Evolutionary conservation across 345 rosid genomes (phyloP).

Genomic region (Bretschneidera sinensis): DNA sequence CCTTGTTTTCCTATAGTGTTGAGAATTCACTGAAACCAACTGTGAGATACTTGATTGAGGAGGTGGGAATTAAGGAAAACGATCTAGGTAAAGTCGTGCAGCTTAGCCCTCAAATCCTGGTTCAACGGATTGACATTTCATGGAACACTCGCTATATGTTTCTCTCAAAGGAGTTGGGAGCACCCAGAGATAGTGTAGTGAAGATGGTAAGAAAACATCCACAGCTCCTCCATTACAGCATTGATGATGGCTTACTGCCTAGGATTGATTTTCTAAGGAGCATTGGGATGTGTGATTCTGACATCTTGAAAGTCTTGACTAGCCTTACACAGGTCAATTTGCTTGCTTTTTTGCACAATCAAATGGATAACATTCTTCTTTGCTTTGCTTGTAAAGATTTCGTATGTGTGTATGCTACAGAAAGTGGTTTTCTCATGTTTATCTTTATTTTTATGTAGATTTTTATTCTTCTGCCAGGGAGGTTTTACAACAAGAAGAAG

Average conservation of each 20-base stretch:
- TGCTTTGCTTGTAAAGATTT: slow-evolving; percentile 3
- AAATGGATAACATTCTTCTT: background rate
- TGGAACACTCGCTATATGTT: slow-evolving; percentile 92
- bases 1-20: slow-evolving; percentile 79
- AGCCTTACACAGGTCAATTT: slow-evolving; percentile 85
- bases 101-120: slow-evolving; percentile 91
- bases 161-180: slow-evolving; percentile 88
- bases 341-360: background rate
- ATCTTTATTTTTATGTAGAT: background rate
- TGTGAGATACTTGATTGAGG: slow-evolving; percentile 89
- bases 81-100: slow-evolving; percentile 82
- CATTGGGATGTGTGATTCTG: slow-evolving; percentile 76
- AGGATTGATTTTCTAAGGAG: slow-evolving; percentile 91
- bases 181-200: slow-evolving; percentile 77
- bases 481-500: background rate
- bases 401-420: background rate
- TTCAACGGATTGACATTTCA: slow-evolving; percentile 85
- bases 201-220: slow-evolving; percentile 97
- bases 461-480: too few relatives aligned
- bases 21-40: slow-evolving; percentile 91
- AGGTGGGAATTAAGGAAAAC: slow-evolving; percentile 80
- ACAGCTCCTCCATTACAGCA: slow-evolving; percentile 92
- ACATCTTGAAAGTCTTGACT: slow-evolving; percentile 89
- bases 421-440: background rate
- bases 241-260: slow-evolving; percentile 84